Percentiles rank a stretch among this genome's conserved stretches.
These are phyloP conservation scores for Apiospora sp. DNA, from an alignment of 2,329 filamentous ascomycete species.

Conservation along the genomic window DNA sequence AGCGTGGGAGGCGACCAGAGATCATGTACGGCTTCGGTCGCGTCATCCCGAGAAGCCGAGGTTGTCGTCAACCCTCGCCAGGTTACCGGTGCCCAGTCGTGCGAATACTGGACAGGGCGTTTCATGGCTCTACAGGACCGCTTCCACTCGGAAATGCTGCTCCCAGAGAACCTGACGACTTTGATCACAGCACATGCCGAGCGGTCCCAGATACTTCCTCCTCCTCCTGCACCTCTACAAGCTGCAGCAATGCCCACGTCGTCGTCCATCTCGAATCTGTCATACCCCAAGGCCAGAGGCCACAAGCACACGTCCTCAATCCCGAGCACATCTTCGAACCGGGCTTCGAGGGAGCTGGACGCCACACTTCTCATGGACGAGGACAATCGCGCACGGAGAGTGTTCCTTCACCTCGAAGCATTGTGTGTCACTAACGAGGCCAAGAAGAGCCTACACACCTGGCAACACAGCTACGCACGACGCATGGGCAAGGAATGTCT, in stretches of 20 bases:
- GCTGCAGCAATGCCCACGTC: slow-evolving; percentile 1
- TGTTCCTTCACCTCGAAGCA: slow-evolving; percentile 56
- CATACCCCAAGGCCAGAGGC: not conserved
- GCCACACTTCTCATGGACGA: slow-evolving; percentile 43
- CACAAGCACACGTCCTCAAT: not conserved
- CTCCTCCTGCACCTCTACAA: not conserved
- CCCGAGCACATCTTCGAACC: not conserved
- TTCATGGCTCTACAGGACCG: slow-evolving; percentile 65
- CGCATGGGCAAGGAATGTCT: slow-evolving; percentile 46
- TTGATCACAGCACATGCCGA: slow-evolving; percentile 36
- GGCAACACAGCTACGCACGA: slow-evolving; percentile 59
- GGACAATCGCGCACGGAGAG: slow-evolving; percentile 50
- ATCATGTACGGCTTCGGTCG: not conserved
- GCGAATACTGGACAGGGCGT: slow-evolving; percentile 69
- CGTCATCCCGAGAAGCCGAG: not conserved
- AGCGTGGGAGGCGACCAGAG: slow-evolving; percentile 13
- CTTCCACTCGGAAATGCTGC: slow-evolving; percentile 53
- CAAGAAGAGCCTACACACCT: slow-evolving; percentile 54
- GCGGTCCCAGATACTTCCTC: slow-evolving; percentile 25
- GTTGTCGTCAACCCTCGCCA: slow-evolving; percentile 34
- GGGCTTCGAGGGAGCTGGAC: not conserved
- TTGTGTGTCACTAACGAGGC: slow-evolving; percentile 58
- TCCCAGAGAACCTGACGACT: slow-evolving; percentile 36
- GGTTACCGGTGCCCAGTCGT: slow-evolving; percentile 53
- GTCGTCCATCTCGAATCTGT: slow-evolving; percentile 23